These are phyloP conservation scores for Giardia duodenalis DNA, from an alignment of 208 protist species.

Conservation along the genomic window DNA sequence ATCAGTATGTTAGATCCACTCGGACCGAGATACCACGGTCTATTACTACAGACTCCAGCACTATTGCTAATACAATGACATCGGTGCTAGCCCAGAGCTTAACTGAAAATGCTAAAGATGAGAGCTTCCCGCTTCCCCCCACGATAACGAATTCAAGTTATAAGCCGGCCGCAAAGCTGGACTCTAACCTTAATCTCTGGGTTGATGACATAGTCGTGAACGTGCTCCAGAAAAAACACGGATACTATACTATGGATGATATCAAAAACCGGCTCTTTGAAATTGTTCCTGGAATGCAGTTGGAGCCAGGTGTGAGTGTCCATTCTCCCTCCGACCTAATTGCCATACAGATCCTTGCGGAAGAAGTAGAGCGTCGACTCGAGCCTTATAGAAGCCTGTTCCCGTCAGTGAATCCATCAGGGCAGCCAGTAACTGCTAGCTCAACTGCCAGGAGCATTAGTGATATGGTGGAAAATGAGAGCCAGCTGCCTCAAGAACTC, in stretches of 20 bases:
- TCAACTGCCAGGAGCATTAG: no score
- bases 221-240: background rate
- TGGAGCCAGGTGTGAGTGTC: background rate
- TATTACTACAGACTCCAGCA: no score
- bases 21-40: no score
- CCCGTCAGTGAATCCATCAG: no score
- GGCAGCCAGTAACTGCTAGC: background rate
- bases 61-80: no score
- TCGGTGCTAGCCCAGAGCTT: no score
- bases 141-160: slow-evolving; percentile 11
- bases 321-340: background rate
- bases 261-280: background rate
- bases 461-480: no score
- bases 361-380: background rate
- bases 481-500: background rate
- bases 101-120: no score
- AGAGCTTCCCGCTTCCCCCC: no score
- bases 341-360: background rate
- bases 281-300: background rate
- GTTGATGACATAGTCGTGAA: background rate
- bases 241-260: background rate
- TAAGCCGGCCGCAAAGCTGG: background rate
- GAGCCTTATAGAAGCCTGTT: background rate
- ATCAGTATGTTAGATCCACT: no score
- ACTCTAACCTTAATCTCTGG: background rate